Evolutionary conservation across 768 basidiomycete species (phyloP).

Genomic region (Phylloporus rhodoxanthus): DNA sequence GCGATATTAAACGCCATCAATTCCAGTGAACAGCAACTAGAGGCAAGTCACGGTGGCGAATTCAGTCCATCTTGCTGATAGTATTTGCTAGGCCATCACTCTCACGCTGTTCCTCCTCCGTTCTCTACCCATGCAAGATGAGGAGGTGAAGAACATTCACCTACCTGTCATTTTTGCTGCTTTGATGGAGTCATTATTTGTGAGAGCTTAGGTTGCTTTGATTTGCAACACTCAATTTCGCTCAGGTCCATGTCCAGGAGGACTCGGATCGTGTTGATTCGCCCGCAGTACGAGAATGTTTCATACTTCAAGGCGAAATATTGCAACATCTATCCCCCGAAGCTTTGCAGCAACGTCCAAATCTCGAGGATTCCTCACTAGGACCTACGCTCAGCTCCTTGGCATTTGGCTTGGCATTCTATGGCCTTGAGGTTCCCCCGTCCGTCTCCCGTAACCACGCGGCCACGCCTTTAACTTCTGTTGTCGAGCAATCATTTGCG

Average conservation of each 20-base stretch:
- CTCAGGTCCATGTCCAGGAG: conserved; percentile 35
- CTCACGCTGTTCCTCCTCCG: conserved; percentile 69
- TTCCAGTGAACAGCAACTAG: conserved; percentile 37
- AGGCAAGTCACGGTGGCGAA: conserved; percentile 37
- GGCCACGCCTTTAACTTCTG: conserved; percentile 48
- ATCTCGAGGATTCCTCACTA: conserved; percentile 35
- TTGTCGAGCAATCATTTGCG: conserved; percentile 49
- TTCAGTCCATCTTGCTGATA: conserved; percentile 4
- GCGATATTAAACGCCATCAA: conserved; percentile 51
- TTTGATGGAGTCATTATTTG: conserved; percentile 58
- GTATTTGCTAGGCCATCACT: conserved; percentile 47
- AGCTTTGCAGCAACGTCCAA: conserved; percentile 47
- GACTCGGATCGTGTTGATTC: conserved; percentile 33
- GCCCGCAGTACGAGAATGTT: conserved; percentile 34
- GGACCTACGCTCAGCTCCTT: conserved; percentile 37
- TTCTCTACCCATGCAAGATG: conserved; percentile 75
- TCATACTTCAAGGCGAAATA: conserved; percentile 51
- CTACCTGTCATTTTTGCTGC: conserved; percentile 73
- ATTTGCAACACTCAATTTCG: conserved; percentile 1
- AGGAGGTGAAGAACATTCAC: conserved; percentile 78
- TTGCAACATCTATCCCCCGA: conserved; percentile 45
- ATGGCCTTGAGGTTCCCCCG: conserved; percentile 39
- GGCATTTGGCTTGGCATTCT: conserved; percentile 57
- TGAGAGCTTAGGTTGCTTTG: conserved; percentile 29
- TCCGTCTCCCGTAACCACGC: conserved; percentile 21